Evolutionary conservation across 169 alveolate species (phyloP).

Genomic region (Plasmodium malariae): DNA sequence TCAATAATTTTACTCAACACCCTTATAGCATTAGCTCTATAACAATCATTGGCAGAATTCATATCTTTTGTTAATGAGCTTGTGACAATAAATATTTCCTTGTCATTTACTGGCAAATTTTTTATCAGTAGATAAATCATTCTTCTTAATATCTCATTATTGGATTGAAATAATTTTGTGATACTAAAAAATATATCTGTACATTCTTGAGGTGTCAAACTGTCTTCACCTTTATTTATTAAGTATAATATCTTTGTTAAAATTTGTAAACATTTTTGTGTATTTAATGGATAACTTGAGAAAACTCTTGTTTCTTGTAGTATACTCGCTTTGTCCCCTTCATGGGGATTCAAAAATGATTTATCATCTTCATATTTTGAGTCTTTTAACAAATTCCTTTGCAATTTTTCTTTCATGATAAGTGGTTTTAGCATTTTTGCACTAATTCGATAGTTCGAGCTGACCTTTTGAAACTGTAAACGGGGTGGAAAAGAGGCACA

Average conservation of each 20-base stretch:
- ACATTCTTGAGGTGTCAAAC: slow-evolving; percentile 92
- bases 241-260: slow-evolving; percentile 88
- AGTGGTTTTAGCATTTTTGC: slow-evolving; percentile 49
- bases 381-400: slow-evolving; percentile 41
- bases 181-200: slow-evolving; percentile 94
- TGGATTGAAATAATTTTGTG: slow-evolving; percentile 95
- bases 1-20: slow-evolving; percentile 96
- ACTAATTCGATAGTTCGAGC: neutral
- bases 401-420: slow-evolving; percentile 54
- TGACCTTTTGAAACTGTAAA: neutral
- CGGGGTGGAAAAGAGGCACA: neutral
- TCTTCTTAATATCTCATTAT: slow-evolving; percentile 91
- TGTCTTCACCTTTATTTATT: slow-evolving; percentile 89
- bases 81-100: slow-evolving; percentile 95
- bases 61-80: slow-evolving; percentile 96
- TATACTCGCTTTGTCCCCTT: slow-evolving; percentile 88
- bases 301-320: slow-evolving; percentile 92
- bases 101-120: slow-evolving; percentile 92
- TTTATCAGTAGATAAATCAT: slow-evolving; percentile 94
- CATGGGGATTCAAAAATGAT: slow-evolving; percentile 72
- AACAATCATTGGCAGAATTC: slow-evolving; percentile 93
- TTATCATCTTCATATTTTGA: slow-evolving; percentile 50
- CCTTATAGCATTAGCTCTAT: slow-evolving; percentile 96
- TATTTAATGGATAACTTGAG: slow-evolving; percentile 89
- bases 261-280: slow-evolving; percentile 88